Base-by-base conservation (phyloP, 164 flowering plant genomes). In the Nelumbo lutea region DNA sequence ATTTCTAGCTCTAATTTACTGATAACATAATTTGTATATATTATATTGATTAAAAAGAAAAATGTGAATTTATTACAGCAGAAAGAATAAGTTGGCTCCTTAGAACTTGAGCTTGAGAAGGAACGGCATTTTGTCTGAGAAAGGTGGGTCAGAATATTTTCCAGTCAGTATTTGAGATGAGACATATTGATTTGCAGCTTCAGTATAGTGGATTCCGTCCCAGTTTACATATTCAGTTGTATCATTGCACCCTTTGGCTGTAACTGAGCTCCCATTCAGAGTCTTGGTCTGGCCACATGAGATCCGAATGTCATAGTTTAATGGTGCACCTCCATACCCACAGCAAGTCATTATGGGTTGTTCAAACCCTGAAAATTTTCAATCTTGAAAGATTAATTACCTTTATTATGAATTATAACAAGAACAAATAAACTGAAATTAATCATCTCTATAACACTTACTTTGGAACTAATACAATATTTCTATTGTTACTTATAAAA, bases 181-280 rank as follows among this genome's bases (percentile, higher is more conserved):
- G 9, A 93, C 84, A 71, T 76, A 69, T 65, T 68, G 79, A 72
- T 93, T 93, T 70, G 96, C 95, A 68, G 95, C 91, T 62, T 93
- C 96, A 1, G 91, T 89, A 75, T 89, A 90, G 77, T 93, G 96
- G 55, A 81, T 89, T 41, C 98, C 98, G 68, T 90, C 98, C 96
- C 96, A 90, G 45, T 75, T 89, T 43, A 93, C 78, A 72, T 90
- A 84, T 62, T 85, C 90, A 13, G 81, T 76, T 40, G 75, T 80
- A 57, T 90, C 87, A 61, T 72, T 67, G 58, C 96, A 92, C 1
- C 78, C 85, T 74, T 73, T 79, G 53, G 88, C 87, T 7, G 88
- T 87, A 42, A 85, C 84, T 5, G 76, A 68, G 67, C 66, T 88
- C 61, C 97, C 97, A 72, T 90, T 83, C 68, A 90, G 9, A 42